Conservation (phyloP, 1,139 yeast species). For the Pichia sp. region DNA sequence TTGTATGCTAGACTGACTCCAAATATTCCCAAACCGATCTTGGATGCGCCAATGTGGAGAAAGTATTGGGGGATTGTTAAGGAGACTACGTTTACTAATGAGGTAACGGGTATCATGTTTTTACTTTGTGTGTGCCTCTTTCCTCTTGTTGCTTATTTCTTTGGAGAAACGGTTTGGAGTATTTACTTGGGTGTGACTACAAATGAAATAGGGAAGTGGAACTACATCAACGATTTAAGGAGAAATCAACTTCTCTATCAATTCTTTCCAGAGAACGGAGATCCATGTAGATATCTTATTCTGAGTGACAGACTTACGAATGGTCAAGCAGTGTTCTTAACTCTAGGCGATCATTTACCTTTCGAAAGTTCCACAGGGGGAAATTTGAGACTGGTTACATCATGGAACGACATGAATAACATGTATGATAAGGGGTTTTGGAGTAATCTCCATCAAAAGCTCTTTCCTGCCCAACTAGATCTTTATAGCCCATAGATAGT, state of each 20-base stretch:
- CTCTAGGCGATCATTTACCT: slow-evolving; percentile 11
- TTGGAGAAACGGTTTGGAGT: slow-evolving; percentile 53
- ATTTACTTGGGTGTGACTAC: slow-evolving; percentile 84
- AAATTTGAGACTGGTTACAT: slow-evolving; percentile 24
- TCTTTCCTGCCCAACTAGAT: too few relatives aligned
- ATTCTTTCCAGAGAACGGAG: slow-evolving; percentile 19
- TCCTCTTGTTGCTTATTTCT: slow-evolving; percentile 49
- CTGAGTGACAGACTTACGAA: not conserved
- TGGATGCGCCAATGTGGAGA: too few relatives aligned
- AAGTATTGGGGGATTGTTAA: slow-evolving; percentile 30
- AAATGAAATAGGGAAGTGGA: slow-evolving; percentile 85
- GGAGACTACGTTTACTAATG: slow-evolving; percentile 28
- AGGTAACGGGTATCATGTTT: slow-evolving; percentile 44
- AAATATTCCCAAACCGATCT: too few relatives aligned
- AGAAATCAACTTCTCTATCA: slow-evolving; percentile 34
- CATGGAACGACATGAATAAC: slow-evolving; percentile 48
- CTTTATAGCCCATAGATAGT: too few relatives aligned
- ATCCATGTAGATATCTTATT: slow-evolving; percentile 6
- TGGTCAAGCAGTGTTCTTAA: slow-evolving; percentile 10
- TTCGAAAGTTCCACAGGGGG: slow-evolving; percentile 5
- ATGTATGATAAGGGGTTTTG: slow-evolving; percentile 63
- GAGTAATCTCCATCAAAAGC: slow-evolving; percentile 37
- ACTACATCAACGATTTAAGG: slow-evolving; percentile 55
- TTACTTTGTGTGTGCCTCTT: slow-evolving; percentile 48
- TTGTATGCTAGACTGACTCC: too few relatives aligned